Evolutionary conservation across 2,329 filamentous ascomycete genomes (phyloP).

Genomic region (Lachnellula subtilissima): DNA sequence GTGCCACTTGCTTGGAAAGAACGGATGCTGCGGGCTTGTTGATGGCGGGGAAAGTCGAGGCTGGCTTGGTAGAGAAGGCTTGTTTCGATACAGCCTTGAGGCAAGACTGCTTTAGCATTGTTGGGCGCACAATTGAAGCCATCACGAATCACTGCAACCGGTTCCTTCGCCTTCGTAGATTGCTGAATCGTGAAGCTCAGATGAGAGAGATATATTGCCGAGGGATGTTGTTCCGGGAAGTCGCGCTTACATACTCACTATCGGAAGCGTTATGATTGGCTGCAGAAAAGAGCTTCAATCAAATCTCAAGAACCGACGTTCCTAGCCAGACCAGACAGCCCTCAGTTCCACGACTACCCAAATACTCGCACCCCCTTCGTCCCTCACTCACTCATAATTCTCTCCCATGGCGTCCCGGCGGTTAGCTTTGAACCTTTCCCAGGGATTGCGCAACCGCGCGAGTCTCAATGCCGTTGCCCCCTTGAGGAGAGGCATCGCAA

Average conservation of each 20-base stretch:
- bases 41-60: constrained; percentile 30
- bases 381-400: constrained; percentile 20
- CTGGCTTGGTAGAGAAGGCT: constrained; percentile 38
- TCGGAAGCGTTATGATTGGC: constrained; percentile 21
- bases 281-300: constrained; percentile 18
- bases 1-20: constrained; percentile 21
- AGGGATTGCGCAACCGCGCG: constrained; percentile 82
- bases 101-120: constrained; percentile 44
- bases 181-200: constrained; percentile 3
- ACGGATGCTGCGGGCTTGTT: constrained; percentile 27
- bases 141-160: constrained; percentile 33
- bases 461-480: constrained; percentile 73
- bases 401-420: constrained; percentile 84
- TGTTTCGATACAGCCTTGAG: constrained; percentile 38
- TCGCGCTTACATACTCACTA: constrained; percentile 12
- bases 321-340: neutral
- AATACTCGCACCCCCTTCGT: constrained; percentile 9
- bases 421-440: constrained; percentile 90
- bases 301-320: constrained; percentile 17
- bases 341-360: constrained; percentile 16
- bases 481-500: constrained; percentile 83
- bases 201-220: constrained; percentile 3
- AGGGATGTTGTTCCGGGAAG: constrained; percentile 8
- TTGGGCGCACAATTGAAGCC: constrained; percentile 48
- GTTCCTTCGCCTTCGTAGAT: constrained; percentile 9